Percentiles rank a stretch among this genome's conserved stretches.
Evolutionary conservation across 2,329 filamentous ascomycete species (phyloP).

Genomic region (Xylogone sp.): DNA sequence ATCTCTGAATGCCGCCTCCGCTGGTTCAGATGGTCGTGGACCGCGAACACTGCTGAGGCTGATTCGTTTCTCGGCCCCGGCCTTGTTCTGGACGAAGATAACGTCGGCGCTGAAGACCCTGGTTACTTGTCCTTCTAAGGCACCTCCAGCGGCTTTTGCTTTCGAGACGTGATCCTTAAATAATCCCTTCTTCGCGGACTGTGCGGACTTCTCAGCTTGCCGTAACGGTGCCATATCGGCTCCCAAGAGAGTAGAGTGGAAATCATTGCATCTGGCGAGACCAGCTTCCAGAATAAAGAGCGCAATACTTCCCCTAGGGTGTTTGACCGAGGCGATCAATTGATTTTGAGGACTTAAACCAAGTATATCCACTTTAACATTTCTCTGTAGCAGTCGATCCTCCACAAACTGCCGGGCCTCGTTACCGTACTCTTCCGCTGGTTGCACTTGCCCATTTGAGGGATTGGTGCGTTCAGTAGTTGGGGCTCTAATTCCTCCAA

Average conservation of each 20-base stretch:
- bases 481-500: conserved; percentile 86
- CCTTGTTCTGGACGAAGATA: conserved; percentile 79
- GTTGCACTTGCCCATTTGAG: conserved; percentile 64
- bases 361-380: conserved; percentile 76
- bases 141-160: conserved; percentile 52
- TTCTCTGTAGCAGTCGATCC: conserved; percentile 77
- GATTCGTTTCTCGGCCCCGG: conserved; percentile 81
- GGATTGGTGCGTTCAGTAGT: conserved; percentile 81
- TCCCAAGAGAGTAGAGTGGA: conserved; percentile 90
- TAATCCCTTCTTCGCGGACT: conserved; percentile 69
- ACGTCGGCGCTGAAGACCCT: conserved; percentile 88
- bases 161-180: conserved; percentile 80
- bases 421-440: conserved; percentile 85
- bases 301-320: conserved; percentile 89
- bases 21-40: conserved; percentile 82
- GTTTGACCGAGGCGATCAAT: conserved; percentile 81
- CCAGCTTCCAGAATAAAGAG: conserved; percentile 87
- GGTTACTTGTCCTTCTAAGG: conserved; percentile 77
- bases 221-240: conserved; percentile 82
- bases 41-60: conserved; percentile 91
- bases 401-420: conserved; percentile 89
- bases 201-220: conserved; percentile 81
- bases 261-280: conserved; percentile 88
- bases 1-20: conserved; percentile 82
- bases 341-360: conserved; percentile 88